These are phyloP conservation scores for Salvia rosmarinus DNA, from an alignment of 257 asterid species.

Conservation along the genomic window DNA sequence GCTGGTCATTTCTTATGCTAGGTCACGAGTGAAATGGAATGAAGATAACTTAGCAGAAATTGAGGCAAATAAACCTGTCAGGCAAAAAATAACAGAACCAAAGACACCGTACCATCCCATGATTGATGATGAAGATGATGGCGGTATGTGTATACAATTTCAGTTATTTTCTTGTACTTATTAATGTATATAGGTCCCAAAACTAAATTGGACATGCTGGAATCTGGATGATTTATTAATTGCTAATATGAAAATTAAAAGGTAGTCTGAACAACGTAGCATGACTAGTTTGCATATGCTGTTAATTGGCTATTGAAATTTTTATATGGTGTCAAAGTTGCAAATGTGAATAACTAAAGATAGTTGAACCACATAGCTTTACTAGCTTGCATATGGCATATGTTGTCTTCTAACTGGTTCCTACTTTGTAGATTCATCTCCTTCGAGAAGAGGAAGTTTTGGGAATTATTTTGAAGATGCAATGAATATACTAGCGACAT, in stretches of 20 bases:
- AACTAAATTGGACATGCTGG: neutral
- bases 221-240: neutral
- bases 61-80: conserved; percentile 91
- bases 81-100: conserved; percentile 98
- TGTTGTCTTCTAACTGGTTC: conserved; percentile 12
- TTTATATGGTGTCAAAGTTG: neutral
- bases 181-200: conserved; percentile 15
- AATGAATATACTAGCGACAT: conserved; percentile 65
- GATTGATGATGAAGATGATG: conserved; percentile 61
- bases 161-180: neutral
- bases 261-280: conserved; percentile 7
- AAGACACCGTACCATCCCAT: conserved; percentile 96
- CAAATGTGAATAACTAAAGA: conserved; percentile 2
- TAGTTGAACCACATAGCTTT: neutral
- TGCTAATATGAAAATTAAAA: neutral
- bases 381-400: conserved; percentile 11
- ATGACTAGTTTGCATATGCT: conserved; percentile 10
- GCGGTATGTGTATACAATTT: conserved; percentile 48
- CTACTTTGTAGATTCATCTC: conserved; percentile 63
- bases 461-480: conserved; percentile 57
- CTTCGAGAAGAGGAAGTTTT: conserved; percentile 53
- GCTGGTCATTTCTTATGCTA: conserved; percentile 38
- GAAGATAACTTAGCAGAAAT: conserved; percentile 87
- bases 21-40: conserved; percentile 81
- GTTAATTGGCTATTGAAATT: conserved; percentile 14